Evolutionary conservation across 768 basidiomycete species (phyloP).

Genomic region (Pleurotus djamor): DNA sequence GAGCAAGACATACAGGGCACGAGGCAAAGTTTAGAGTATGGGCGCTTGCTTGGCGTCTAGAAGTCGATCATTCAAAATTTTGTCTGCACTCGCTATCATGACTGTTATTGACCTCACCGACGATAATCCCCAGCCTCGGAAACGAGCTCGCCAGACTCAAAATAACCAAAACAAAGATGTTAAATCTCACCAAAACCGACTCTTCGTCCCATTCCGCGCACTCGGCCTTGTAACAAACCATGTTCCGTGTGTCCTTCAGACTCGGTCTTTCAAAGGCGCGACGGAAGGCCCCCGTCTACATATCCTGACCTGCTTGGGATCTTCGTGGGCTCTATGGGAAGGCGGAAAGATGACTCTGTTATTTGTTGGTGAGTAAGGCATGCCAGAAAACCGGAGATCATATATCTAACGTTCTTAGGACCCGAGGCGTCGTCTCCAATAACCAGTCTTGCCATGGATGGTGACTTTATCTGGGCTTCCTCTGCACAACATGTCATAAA

Average conservation of each 20-base stretch:
- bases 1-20: too few relatives aligned
- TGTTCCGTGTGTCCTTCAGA: conserved; percentile 86
- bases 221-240: conserved; percentile 93
- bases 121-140: conserved; percentile 42
- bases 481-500: conserved; percentile 68
- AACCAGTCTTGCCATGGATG: conserved; percentile 75
- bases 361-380: conserved; percentile 79
- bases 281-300: conserved; percentile 82
- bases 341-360: conserved; percentile 89
- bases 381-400: not conserved
- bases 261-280: conserved; percentile 80
- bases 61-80: too few relatives aligned
- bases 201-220: conserved; percentile 94
- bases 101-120: conserved; percentile 13
- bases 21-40: too few relatives aligned
- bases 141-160: conserved; percentile 41
- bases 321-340: conserved; percentile 95
- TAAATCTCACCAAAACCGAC: conserved; percentile 33
- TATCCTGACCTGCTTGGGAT: conserved; percentile 84
- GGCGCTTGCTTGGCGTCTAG: too few relatives aligned
- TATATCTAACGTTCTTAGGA: conserved; percentile 41
- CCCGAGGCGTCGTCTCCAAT: conserved; percentile 79
- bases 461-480: conserved; percentile 83
- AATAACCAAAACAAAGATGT: conserved; percentile 13
- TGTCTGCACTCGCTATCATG: not conserved